Evolutionary conservation across 2,329 filamentous ascomycete species (phyloP).

Genomic region (Chaetomium globosum): DNA sequence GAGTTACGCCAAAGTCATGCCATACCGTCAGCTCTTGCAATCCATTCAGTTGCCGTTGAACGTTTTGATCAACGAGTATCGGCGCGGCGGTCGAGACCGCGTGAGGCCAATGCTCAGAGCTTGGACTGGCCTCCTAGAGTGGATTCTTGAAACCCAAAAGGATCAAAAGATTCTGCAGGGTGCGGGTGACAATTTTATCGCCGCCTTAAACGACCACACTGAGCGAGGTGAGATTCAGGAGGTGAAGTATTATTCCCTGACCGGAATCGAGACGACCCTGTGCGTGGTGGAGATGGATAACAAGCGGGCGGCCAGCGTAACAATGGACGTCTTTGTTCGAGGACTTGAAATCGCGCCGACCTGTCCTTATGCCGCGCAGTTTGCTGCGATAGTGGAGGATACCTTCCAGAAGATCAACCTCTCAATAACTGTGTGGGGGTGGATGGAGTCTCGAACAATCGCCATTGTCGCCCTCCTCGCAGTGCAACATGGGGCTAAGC

Average conservation of each 20-base stretch:
- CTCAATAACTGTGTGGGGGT: neutral
- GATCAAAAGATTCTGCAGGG: neutral
- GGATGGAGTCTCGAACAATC: neutral
- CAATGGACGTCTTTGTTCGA: neutral
- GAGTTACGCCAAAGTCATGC: neutral
- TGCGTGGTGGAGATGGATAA: neutral
- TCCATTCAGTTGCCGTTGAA: neutral
- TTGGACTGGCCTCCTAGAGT: neutral
- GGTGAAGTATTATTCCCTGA: neutral
- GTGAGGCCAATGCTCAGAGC: neutral
- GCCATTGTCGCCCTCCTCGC: neutral
- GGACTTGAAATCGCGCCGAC: neutral
- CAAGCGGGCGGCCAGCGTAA: neutral
- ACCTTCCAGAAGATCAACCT: neutral
- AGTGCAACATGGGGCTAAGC: neutral
- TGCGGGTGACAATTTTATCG: neutral
- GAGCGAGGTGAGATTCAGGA: neutral
- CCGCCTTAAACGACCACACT: neutral
- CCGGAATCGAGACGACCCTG: neutral
- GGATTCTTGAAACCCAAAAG: neutral
- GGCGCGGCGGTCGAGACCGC: neutral
- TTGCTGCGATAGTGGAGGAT: neutral
- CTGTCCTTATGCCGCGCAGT: neutral
- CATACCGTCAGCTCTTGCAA: neutral
- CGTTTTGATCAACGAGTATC: neutral